These are phyloP conservation scores for Psophocarpus tetragonolobus DNA, from an alignment of 306 rosid species.

Conservation along the genomic window DNA sequence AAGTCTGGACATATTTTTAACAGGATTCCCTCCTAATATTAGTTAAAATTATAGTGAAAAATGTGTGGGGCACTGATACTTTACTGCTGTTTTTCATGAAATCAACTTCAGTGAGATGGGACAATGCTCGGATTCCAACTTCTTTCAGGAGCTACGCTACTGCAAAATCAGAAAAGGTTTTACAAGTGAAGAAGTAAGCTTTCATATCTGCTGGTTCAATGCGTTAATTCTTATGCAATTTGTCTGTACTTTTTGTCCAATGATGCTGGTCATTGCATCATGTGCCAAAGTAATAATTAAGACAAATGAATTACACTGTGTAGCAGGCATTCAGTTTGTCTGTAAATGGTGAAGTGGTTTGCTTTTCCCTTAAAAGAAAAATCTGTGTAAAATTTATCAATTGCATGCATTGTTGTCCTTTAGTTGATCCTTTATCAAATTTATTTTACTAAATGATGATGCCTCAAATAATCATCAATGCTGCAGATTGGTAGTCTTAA, in stretches of 20 bases:
- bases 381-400: background rate
- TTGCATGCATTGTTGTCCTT: background rate
- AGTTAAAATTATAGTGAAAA: background rate
- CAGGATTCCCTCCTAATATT: background rate
- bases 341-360: background rate
- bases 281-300: too few species aligned
- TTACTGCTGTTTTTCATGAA: constrained; percentile 16
- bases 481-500: background rate
- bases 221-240: background rate
- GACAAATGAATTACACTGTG: background rate
- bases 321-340: background rate
- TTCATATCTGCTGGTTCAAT: background rate
- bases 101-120: constrained; percentile 46
- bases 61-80: background rate
- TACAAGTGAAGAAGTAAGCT: constrained; percentile 61
- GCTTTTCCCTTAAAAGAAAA: background rate
- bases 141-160: constrained; percentile 52
- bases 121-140: constrained; percentile 38
- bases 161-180: constrained; percentile 54
- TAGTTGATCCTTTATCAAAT: background rate
- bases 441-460: background rate
- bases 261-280: background rate
- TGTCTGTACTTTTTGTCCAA: background rate
- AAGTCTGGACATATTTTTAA: background rate
- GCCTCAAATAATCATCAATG: background rate